Evolutionary conservation across 169 alveolate species (phyloP), one percentile per base, ranked within the genome.

Genomic region (Eimeria necatrix): DNA sequence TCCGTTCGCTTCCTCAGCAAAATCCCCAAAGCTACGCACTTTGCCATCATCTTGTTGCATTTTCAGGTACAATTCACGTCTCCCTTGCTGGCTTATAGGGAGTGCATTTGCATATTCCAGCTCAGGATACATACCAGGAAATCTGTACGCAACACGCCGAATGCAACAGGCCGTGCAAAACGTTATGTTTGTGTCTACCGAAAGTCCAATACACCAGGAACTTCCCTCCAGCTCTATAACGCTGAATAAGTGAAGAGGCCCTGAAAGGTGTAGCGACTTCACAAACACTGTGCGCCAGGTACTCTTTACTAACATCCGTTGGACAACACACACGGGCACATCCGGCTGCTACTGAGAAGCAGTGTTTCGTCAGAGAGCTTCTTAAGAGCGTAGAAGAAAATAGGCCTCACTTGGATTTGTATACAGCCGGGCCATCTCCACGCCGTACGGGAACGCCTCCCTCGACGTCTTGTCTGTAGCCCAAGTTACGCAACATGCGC

Each of bases 381-480:
- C 68, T 18, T 56, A 18, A 56, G 0, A 56, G 68, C 68, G 20
- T 18, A 56, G 20, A 56, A 56, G 41, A 2, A 32, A 32, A 8
- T 20, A 46, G 53, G 1, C 32, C 90, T 53, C 92, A 85, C 92
- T 85, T 85, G 49, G 92, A 85, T 41, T 85, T 85, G 70, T 60
- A 85, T 32, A 24, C 18, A 16, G 92, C 92, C 18, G 92, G 92
- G 49, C 92, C 92, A 32, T 85, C 92, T 51, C 92, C 92, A 32
- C 92, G 92, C n/a, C 92, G 92, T 78, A 85, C 92, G 16, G 92
- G 92, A 8, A 85, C 80, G 2, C 81, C 92, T 2, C 70, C 92
- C 51, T 85, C 92, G 4, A 22, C 18, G 10, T 85, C 92, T 59
- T 85, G 92, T n/a, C 92, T 56, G 92, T 85, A 85, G 26, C 92